Evolutionary conservation across 805 yeast genomes (phyloP), one percentile per base, ranked within the genome.

Genomic region (Starmerella ratchasimensis): DNA sequence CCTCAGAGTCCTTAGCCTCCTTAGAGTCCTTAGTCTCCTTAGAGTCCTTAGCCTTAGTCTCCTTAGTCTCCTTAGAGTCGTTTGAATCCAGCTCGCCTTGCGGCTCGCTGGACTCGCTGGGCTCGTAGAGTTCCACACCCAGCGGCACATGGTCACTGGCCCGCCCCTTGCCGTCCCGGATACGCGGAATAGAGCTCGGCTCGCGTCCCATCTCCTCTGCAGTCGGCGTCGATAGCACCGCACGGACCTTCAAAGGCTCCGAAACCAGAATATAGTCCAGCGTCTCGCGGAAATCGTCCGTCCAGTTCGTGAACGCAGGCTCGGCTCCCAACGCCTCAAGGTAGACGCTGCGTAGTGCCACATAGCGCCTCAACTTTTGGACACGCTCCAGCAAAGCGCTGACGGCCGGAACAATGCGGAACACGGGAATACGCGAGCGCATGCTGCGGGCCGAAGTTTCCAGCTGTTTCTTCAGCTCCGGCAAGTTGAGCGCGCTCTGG

Each of bases 141-240:
- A n/a, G n/a, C n/a, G n/a, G n/a, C n/a, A 88, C 60, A 61, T 88
- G 98, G 52, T 88, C 98, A 43, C 94, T 81, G 4, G 94, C 93
- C 54, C 76, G 83, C 53, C 77, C 83, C 11, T 7, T 3, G 2
- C 81, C 81, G 3, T 14, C 33, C 16, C 26, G 25, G 14, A 65
- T 68, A 43, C 84, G 68, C 0, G 97, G 97, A 50, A 79, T 88
- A 0, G 95, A 94, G 32, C 67, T 62, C 1, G 75, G 76, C 53
- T 77, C 80, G 3, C 67, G 65, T 0, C 82, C 77, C 90, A 84
- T 77, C 37, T 84, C 94, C 3, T 59, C 63, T 1, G 72, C 72
- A 13, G 68, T 62, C 0, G 97, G 96, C 63, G 84, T 58, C 39
- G 74, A 65, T 39, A 88, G 61, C 31, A 84, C 60, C 20, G 66